Conservation (phyloP, 1,284 basidiomycete genomes). For the Cutaneotrichosporon arboriforme region DNA sequence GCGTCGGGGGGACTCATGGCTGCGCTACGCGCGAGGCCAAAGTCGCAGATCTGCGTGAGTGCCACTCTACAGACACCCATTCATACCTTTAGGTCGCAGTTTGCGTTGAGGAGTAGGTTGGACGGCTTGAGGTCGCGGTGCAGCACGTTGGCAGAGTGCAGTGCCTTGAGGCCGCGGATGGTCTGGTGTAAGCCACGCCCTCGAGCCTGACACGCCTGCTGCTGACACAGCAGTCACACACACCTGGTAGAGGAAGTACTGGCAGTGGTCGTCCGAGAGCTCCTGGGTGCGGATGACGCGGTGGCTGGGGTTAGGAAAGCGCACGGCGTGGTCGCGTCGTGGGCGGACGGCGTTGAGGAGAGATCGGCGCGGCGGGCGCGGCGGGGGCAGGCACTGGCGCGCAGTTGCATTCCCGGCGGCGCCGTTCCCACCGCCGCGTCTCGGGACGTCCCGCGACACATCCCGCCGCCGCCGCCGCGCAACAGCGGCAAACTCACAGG, state of each 20-base stretch:
- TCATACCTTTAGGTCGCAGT: conserved; percentile 85
- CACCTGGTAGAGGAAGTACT: conserved; percentile 54
- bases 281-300: conserved; percentile 71
- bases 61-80: background rate
- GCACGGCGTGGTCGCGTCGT: too few species aligned
- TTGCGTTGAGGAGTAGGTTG: conserved; percentile 89
- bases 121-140: conserved; percentile 95
- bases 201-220: too few species aligned
- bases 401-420: too few species aligned
- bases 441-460: too few species aligned
- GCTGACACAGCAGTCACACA: conserved; percentile 43
- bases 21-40: conserved; percentile 81
- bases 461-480: too few species aligned
- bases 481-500: conserved; percentile 45
- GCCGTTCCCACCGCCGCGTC: too few species aligned
- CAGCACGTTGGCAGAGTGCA: conserved; percentile 90
- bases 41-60: conserved; percentile 67
- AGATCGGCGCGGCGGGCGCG: too few species aligned
- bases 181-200: too few species aligned
- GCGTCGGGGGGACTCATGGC: conserved; percentile 67
- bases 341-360: too few species aligned
- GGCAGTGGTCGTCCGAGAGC: conserved; percentile 82
- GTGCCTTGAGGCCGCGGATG: conserved; percentile 76
- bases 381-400: too few species aligned
- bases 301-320: conserved; percentile 47